Percentiles rank a stretch among this genome's conserved stretches.
These are phyloP conservation scores for Fusarium sp. DNA, from an alignment of 2,329 filamentous ascomycete species.

Conservation along the genomic window DNA sequence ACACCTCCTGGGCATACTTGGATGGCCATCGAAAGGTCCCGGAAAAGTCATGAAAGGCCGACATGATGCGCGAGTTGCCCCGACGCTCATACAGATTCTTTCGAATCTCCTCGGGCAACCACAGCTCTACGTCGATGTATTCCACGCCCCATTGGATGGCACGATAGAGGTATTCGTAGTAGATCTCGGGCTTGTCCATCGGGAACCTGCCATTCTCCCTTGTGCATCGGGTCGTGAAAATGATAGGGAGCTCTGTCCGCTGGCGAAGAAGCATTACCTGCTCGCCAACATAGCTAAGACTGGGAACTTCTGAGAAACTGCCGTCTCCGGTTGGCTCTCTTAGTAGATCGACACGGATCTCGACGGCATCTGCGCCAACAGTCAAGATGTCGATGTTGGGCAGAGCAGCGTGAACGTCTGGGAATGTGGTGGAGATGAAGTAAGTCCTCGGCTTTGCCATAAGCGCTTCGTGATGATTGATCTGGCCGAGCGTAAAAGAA, in stretches of 20 bases:
- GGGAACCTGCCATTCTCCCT: slow-evolving; percentile 87
- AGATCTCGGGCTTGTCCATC: slow-evolving; percentile 81
- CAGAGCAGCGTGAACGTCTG: slow-evolving; percentile 84
- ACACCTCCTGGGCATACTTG: slow-evolving; percentile 76
- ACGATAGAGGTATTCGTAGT: slow-evolving; percentile 82
- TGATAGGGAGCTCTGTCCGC: slow-evolving; percentile 88
- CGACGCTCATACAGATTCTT: slow-evolving; percentile 74
- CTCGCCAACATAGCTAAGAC: slow-evolving; percentile 85
- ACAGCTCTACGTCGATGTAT: slow-evolving; percentile 90
- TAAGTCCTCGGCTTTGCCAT: slow-evolving; percentile 84
- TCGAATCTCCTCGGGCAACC: slow-evolving; percentile 83
- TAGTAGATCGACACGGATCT: slow-evolving; percentile 85
- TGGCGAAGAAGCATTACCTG: slow-evolving; percentile 88
- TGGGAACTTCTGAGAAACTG: slow-evolving; percentile 74
- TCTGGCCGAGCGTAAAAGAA: slow-evolving; percentile 83
- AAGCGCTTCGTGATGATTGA: slow-evolving; percentile 80
- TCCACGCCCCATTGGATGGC: slow-evolving; percentile 92
- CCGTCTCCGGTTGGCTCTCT: slow-evolving; percentile 76
- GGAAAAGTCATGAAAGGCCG: slow-evolving; percentile 91
- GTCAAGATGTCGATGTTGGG: slow-evolving; percentile 90
- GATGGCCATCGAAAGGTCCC: slow-evolving; percentile 88
- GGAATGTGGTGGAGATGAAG: slow-evolving; percentile 89
- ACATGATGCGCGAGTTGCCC: slow-evolving; percentile 87
- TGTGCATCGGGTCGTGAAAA: slow-evolving; percentile 87
- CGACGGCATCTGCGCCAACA: slow-evolving; percentile 86